Evolutionary conservation across 495 filamentous ascomycete species (phyloP).

Genomic region (Mytilinidion resinicola): DNA sequence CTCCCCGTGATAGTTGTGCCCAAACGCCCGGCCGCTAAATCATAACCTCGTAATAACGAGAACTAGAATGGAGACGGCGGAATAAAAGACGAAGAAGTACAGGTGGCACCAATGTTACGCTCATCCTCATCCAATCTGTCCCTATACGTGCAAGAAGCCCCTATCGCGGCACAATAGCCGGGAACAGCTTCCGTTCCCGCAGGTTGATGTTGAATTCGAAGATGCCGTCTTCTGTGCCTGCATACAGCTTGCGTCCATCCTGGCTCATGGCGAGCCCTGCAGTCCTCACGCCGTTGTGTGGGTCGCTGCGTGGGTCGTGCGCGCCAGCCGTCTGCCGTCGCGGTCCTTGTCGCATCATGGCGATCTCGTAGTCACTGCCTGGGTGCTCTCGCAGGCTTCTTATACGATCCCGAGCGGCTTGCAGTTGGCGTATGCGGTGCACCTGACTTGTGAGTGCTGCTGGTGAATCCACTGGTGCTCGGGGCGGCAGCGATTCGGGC

Average conservation of each 20-base stretch:
- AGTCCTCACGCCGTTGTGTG: conserved; percentile 30
- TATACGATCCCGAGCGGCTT: conserved; percentile 23
- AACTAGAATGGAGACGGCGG: too few species aligned
- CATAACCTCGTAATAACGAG: too few species aligned
- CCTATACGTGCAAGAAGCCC: not conserved
- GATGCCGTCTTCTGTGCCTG: conserved; percentile 36
- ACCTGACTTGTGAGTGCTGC: too few species aligned
- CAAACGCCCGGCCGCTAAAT: too few species aligned
- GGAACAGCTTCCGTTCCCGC: conserved; percentile 30
- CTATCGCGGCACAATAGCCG: conserved; percentile 30
- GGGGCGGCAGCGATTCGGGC: conserved; percentile 11
- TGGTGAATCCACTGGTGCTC: conserved; percentile 13
- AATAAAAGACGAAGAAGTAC: too few species aligned
- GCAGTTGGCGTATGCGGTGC: conserved; percentile 26
- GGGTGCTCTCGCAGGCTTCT: conserved; percentile 13
- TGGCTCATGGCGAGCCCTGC: conserved; percentile 38
- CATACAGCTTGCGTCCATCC: conserved; percentile 35
- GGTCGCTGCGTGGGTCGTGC: conserved; percentile 23
- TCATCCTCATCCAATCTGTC: too few species aligned
- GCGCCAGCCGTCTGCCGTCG: not conserved
- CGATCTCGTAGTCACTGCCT: too few species aligned
- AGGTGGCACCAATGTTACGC: too few species aligned
- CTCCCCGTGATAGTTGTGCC: too few species aligned
- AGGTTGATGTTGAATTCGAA: conserved; percentile 36
- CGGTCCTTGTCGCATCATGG: conserved; percentile 1